Base-by-base conservation (phyloP, 495 filamentous ascomycete species). In the Hypoxylon lienhwacheense region DNA sequence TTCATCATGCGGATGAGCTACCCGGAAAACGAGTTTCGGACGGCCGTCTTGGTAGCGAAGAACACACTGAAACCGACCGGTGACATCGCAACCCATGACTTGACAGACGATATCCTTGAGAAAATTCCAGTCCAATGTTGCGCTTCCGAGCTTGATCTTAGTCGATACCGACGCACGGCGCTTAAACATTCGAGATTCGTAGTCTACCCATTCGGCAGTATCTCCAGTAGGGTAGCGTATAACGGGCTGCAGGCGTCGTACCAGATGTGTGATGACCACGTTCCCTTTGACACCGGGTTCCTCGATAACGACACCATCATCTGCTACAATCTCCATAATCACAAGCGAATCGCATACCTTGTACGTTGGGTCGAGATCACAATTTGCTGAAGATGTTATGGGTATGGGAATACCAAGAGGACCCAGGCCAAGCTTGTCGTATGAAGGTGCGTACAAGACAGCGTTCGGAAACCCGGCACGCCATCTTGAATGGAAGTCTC, bases 221-320 rank as follows among this genome's bases (percentile, higher is more conserved):
- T 52, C 48, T 12, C 48, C 48, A 4, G 44, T n/a, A 11, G 48
- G 48, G 7, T 43, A 44, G 10, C 48, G 39, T 10, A 52, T 44
- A 4, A 52, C 14, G n/a, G 48, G 48, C 16, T 52, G 48, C 1
- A 52, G 20, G 14, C 48, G 48, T 7, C 48, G 48, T 15, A 36
- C 20, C 0, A 52, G 15, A 28, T 52, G 39, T 1, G 48, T 52
- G 19, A 52, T 19, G 31, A 52, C 24, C 5, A 52, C 7, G 32
- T 44, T 52, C 2, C 48, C 48, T 21, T 36, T 52, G 10, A 44
- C 7, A 15, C 48, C 48, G 0, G 39, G 11, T 19, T 52, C 16
- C 11, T 43, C 44, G 15, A 52, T 44, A 22, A 36, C 22, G 7
- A 10, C 11, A 12, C 48, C 48, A 11, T 45, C 49, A 8, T 45